Evolutionary conservation across 2,329 filamentous ascomycete genomes (phyloP).

Genomic region (Scleromitrula shiraiana): DNA sequence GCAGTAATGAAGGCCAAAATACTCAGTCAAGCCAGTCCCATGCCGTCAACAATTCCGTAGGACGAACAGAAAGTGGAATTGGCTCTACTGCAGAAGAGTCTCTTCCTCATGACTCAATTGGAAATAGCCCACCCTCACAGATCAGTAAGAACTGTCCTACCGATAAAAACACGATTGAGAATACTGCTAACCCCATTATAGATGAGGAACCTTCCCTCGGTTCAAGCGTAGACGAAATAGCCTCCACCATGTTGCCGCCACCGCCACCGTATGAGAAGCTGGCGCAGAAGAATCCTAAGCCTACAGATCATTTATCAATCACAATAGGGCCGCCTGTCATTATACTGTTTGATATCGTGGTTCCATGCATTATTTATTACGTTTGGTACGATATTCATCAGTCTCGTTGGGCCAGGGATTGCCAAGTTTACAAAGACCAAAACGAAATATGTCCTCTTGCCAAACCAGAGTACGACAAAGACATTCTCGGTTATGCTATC

Average conservation of each 20-base stretch:
- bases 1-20: not conserved
- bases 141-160: too few relatives aligned
- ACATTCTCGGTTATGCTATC: slow-evolving; percentile 19
- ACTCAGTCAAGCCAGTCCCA: not conserved
- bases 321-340: slow-evolving; percentile 20
- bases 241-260: not conserved
- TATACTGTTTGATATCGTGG: slow-evolving; percentile 18
- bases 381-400: slow-evolving; percentile 8
- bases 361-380: slow-evolving; percentile 22
- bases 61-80: too few relatives aligned
- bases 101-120: too few relatives aligned
- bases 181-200: not conserved
- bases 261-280: slow-evolving; percentile 17
- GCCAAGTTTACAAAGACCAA: slow-evolving; percentile 8
- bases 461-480: slow-evolving; percentile 15
- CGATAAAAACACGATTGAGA: not conserved
- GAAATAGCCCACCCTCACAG: too few relatives aligned
- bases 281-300: slow-evolving; percentile 19
- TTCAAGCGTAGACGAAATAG: not conserved
- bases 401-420: slow-evolving; percentile 11
- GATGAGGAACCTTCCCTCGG: not conserved
- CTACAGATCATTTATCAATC: slow-evolving; percentile 19
- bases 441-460: slow-evolving; percentile 9
- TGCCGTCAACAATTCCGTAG: too few relatives aligned
- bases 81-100: too few relatives aligned